A percentile compares a stretch with the other conserved stretches of the same genome.
Conservation (phyloP, 495 filamentous ascomycete genomes). For the Penicillium cataractarum region DNA sequence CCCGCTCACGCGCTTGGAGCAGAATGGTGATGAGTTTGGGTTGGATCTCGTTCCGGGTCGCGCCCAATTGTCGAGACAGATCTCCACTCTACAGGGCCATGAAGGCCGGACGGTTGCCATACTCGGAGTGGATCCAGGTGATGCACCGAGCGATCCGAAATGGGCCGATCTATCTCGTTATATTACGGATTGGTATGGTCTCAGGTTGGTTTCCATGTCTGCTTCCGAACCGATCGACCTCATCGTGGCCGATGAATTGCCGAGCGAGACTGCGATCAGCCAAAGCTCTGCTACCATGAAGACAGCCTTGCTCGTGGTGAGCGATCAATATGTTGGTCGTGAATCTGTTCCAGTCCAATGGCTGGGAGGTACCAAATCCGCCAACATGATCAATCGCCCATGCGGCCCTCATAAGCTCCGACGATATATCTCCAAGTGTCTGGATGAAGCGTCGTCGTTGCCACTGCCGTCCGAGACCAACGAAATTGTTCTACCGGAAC, state of each 20-base stretch:
- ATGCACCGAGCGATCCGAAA: slow-evolving; percentile 17
- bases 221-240: slow-evolving; percentile 31
- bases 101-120: slow-evolving; percentile 38
- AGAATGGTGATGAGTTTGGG: background rate
- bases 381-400: slow-evolving; percentile 41
- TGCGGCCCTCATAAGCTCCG: slow-evolving; percentile 51
- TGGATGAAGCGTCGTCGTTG: slow-evolving; percentile 13
- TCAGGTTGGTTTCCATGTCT: slow-evolving; percentile 37
- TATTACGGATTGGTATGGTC: slow-evolving; percentile 46
- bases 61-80: background rate
- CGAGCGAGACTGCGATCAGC: slow-evolving; percentile 13
- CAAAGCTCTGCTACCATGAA: background rate
- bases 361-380: slow-evolving; percentile 13
- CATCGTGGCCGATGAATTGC: slow-evolving; percentile 39
- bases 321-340: background rate
- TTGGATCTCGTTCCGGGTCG: background rate
- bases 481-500: background rate
- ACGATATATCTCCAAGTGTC: slow-evolving; percentile 46
- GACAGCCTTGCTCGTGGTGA: slow-evolving; percentile 1
- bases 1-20: slow-evolving; percentile 19
- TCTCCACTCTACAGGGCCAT: slow-evolving; percentile 26
- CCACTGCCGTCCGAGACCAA: background rate
- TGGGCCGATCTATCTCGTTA: slow-evolving; percentile 35
- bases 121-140: slow-evolving; percentile 30
- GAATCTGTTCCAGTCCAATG: background rate